These are phyloP conservation scores for Heterobasidion parviporum DNA, from an alignment of 1,284 basidiomycete genomes.

Conservation along the genomic window DNA sequence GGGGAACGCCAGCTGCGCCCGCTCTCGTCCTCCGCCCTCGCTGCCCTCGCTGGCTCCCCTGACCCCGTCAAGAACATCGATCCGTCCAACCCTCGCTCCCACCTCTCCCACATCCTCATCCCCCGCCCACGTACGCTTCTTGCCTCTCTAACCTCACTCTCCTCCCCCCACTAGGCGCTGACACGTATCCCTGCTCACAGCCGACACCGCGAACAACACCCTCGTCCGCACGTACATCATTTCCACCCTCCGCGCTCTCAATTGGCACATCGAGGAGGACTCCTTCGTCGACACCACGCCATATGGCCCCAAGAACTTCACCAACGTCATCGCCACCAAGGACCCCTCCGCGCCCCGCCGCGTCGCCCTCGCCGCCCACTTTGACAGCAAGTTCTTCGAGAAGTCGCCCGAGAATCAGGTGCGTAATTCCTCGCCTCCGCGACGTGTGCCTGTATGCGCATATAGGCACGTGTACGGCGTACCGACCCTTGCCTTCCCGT, in stretches of 20 bases:
- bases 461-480: neutral
- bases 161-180: neutral
- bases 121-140: constrained; percentile 62
- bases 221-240: constrained; percentile 73
- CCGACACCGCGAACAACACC: constrained; percentile 72
- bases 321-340: constrained; percentile 93
- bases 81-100: constrained; percentile 54
- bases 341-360: constrained; percentile 77
- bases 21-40: constrained; percentile 45
- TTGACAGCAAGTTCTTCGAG: constrained; percentile 90
- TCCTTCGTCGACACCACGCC: constrained; percentile 79
- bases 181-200: constrained; percentile 23
- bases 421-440: constrained; percentile 13
- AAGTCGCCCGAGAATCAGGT: constrained; percentile 68
- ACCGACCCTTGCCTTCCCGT: neutral
- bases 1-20: constrained; percentile 27
- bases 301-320: constrained; percentile 74
- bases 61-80: constrained; percentile 66
- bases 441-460: constrained; percentile 3
- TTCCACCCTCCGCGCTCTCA: constrained; percentile 54
- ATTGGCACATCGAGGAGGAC: constrained; percentile 86
- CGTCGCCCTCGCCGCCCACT: constrained; percentile 89
- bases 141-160: constrained; percentile 4
- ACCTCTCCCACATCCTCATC: constrained; percentile 75
- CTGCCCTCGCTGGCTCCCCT: constrained; percentile 38